Evolutionary conservation across 2,329 filamentous ascomycete species (phyloP).

Genomic region (Rutstroemia sp.): DNA sequence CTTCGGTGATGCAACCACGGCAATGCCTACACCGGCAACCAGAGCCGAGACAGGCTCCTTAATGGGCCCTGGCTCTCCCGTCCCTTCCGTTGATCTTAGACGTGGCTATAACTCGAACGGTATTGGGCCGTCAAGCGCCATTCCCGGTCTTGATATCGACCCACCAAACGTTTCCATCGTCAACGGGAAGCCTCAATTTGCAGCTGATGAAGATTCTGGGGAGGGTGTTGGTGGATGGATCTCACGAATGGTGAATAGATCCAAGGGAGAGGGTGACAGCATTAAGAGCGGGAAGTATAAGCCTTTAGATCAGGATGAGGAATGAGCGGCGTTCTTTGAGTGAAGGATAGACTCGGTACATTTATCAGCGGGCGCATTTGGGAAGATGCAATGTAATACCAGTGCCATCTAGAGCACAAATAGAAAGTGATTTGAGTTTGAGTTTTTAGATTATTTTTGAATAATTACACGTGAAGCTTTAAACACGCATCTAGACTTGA

Average conservation of each 20-base stretch:
- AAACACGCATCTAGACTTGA: not conserved
- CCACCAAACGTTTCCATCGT: slow-evolving; percentile 56
- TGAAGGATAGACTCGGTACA: slow-evolving; percentile 2
- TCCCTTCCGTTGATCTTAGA: slow-evolving; percentile 68
- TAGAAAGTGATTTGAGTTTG: slow-evolving; percentile 5
- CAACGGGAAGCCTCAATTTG: slow-evolving; percentile 41
- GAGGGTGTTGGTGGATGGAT: slow-evolving; percentile 64
- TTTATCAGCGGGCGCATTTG: slow-evolving; percentile 15
- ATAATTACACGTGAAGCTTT: not conserved
- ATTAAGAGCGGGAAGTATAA: slow-evolving; percentile 26
- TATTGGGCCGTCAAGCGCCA: slow-evolving; percentile 56
- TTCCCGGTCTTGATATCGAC: slow-evolving; percentile 76
- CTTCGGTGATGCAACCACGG: slow-evolving; percentile 87
- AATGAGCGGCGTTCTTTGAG: slow-evolving; percentile 12
- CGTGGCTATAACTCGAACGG: slow-evolving; percentile 34
- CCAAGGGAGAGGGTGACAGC: slow-evolving; percentile 33
- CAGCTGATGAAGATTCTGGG: slow-evolving; percentile 26
- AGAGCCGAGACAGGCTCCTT: slow-evolving; percentile 77
- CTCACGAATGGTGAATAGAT: slow-evolving; percentile 54
- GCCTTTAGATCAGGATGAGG: slow-evolving; percentile 38
- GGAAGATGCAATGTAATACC: slow-evolving; percentile 10
- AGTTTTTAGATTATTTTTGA: slow-evolving; percentile 5
- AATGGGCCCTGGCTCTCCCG: slow-evolving; percentile 69
- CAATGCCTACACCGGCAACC: slow-evolving; percentile 70
- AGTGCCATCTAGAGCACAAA: slow-evolving; percentile 8